Evolutionary conservation across 192 early-diverging fungal species (phyloP).

Genomic region (Mortierella claussenii): DNA sequence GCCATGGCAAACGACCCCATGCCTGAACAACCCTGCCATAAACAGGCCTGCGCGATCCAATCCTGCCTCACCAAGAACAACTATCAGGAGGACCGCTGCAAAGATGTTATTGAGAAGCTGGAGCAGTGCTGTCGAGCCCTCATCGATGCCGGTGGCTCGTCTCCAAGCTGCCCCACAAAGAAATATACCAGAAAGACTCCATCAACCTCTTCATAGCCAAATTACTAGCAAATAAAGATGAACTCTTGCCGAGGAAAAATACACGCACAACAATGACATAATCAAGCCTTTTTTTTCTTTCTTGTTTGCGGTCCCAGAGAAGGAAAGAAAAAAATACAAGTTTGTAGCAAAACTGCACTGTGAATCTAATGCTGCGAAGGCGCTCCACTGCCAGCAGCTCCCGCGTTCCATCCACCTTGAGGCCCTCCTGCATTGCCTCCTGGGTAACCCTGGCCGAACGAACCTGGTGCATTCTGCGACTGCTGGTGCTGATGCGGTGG

Average conservation of each 20-base stretch:
- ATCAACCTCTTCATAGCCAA: not conserved
- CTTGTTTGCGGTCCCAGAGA: too few species aligned
- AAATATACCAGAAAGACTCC: conserved; percentile 33
- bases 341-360: not conserved
- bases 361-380: conserved; percentile 20
- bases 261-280: too few species aligned
- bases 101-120: conserved; percentile 51
- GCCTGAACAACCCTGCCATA: conserved; percentile 30
- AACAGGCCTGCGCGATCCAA: conserved; percentile 65
- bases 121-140: conserved; percentile 58
- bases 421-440: conserved; percentile 21
- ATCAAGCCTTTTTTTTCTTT: too few species aligned
- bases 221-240: too few species aligned
- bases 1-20: not conserved
- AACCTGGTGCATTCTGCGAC: conserved; percentile 7
- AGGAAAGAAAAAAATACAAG: not conserved
- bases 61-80: conserved; percentile 61
- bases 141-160: conserved; percentile 50
- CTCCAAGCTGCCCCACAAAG: conserved; percentile 53
- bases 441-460: conserved; percentile 18
- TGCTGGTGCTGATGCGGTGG: not conserved
- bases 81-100: conserved; percentile 62
- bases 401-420: conserved; percentile 31
- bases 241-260: too few species aligned
- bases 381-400: conserved; percentile 18